Conservation (phyloP, 2,329 filamentous ascomycete genomes). For the Nemania serpens region DNA sequence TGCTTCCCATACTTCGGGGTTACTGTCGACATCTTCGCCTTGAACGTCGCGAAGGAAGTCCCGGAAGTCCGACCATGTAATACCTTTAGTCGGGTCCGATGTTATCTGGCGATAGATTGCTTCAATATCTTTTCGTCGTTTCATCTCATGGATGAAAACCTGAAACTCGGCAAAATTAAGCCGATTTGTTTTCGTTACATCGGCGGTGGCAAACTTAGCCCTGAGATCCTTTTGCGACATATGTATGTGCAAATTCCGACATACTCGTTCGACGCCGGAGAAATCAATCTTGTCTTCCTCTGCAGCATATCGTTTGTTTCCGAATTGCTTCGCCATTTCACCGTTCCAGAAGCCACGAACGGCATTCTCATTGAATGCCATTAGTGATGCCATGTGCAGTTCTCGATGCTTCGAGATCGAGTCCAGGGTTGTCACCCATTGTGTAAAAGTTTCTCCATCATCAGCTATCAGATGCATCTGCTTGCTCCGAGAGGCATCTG, state of each 20-base stretch:
- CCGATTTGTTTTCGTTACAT: constrained; percentile 64
- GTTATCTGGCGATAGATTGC: constrained; percentile 70
- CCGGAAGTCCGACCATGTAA: constrained; percentile 76
- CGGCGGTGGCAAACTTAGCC: constrained; percentile 74
- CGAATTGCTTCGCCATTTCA: constrained; percentile 75
- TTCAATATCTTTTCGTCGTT: constrained; percentile 80
- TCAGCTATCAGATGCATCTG: constrained; percentile 86
- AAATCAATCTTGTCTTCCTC: constrained; percentile 77
- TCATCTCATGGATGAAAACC: constrained; percentile 80
- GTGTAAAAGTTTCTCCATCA: constrained; percentile 69
- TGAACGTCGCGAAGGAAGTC: constrained; percentile 75
- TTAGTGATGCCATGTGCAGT: constrained; percentile 86
- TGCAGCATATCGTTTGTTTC: constrained; percentile 53
- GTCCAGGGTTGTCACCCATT: constrained; percentile 86
- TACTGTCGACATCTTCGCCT: constrained; percentile 72
- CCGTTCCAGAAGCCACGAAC: constrained; percentile 83
- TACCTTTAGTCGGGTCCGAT: constrained; percentile 62
- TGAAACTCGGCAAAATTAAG: constrained; percentile 83
- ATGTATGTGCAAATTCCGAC: constrained; percentile 90
- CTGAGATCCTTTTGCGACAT: constrained; percentile 76
- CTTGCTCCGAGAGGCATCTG: constrained; percentile 81
- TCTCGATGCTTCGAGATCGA: constrained; percentile 84
- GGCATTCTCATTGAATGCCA: constrained; percentile 81
- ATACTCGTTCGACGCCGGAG: constrained; percentile 78
- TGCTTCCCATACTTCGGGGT: constrained; percentile 69